Percentiles rank a stretch among this genome's conserved stretches.
phyloP scores from a whole-genome alignment of 441 rosid species.

The Bocquillonia castaneifolia region DNA sequence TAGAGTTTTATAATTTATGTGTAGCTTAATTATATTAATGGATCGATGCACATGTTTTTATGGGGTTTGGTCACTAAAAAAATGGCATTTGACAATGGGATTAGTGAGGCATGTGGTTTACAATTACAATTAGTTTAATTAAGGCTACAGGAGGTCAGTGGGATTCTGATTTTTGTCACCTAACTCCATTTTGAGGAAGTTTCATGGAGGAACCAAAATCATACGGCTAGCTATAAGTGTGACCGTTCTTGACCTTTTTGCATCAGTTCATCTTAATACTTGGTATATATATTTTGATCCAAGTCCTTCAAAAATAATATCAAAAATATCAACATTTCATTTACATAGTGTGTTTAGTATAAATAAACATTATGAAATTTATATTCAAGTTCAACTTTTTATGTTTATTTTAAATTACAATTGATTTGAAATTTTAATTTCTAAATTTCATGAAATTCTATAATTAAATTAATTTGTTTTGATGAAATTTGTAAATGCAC shows the following conservation, averaged over 20 bases:
- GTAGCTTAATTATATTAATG: neutral
- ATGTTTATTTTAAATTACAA: too few species aligned
- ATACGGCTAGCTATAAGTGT: neutral
- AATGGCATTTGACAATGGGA: neutral
- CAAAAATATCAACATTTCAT: too few species aligned
- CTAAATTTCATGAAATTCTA: too few species aligned
- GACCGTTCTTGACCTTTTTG: neutral
- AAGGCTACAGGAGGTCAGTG: neutral
- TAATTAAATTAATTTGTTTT: too few species aligned
- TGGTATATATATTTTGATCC: neutral
- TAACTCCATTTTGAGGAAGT: constrained; percentile 11
- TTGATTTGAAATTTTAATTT: too few species aligned
- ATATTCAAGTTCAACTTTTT: too few species aligned
- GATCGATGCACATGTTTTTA: constrained; percentile 9
- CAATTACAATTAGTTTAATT: neutral
- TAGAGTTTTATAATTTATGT: neutral
- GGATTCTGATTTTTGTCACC: constrained; percentile 5
- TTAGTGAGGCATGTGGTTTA: constrained; percentile 6
- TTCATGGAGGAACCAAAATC: constrained; percentile 12
- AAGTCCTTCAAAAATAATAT: too few species aligned
- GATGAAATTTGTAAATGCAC: too few species aligned
- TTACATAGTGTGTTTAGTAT: too few species aligned
- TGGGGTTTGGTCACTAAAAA: neutral
- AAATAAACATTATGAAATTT: too few species aligned
- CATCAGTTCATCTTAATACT: neutral